phyloP scores from a whole-genome alignment of 495 filamentous ascomycete species.

The Annulohypoxylon stygium region DNA sequence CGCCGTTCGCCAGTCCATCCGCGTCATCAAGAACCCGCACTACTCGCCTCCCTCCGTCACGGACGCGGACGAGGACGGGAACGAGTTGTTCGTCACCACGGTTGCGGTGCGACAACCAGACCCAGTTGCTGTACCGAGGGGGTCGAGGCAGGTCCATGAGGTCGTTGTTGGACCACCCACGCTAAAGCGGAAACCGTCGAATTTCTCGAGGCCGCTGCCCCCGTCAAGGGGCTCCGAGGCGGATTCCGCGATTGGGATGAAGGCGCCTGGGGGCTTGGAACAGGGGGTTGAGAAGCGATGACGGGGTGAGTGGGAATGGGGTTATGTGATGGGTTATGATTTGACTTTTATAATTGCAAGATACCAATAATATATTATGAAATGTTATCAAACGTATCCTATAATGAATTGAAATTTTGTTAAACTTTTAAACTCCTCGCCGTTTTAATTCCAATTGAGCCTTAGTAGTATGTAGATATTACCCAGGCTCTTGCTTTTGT shows the following conservation, averaged over 20 bases:
- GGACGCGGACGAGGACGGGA: conserved; percentile 1
- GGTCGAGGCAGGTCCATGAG: neutral
- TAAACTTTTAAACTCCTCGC: too few relatives aligned
- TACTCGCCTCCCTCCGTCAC: conserved; percentile 20
- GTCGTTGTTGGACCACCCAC: neutral
- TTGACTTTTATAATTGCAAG: neutral
- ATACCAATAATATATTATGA: conserved; percentile 35
- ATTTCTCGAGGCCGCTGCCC: conserved; percentile 40
- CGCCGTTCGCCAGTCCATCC: conserved; percentile 48
- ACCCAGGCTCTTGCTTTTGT: too few relatives aligned
- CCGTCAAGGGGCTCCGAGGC: conserved; percentile 21
- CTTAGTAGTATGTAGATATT: too few relatives aligned
- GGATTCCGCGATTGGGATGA: conserved; percentile 40
- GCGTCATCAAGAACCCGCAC: conserved; percentile 47
- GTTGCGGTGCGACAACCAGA: conserved; percentile 27
- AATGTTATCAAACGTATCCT: neutral
- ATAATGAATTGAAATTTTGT: too few relatives aligned
- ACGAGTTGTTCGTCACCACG: neutral
- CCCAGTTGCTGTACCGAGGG: conserved; percentile 22
- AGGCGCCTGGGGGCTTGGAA: neutral
- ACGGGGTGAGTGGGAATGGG: neutral
- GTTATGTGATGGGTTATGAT: neutral
- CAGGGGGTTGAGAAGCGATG: neutral
- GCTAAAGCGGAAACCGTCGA: conserved; percentile 30
- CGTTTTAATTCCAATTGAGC: too few relatives aligned